These are phyloP conservation scores for Cadophora gregata DNA, from an alignment of 2,329 filamentous ascomycete species.

Conservation along the genomic window DNA sequence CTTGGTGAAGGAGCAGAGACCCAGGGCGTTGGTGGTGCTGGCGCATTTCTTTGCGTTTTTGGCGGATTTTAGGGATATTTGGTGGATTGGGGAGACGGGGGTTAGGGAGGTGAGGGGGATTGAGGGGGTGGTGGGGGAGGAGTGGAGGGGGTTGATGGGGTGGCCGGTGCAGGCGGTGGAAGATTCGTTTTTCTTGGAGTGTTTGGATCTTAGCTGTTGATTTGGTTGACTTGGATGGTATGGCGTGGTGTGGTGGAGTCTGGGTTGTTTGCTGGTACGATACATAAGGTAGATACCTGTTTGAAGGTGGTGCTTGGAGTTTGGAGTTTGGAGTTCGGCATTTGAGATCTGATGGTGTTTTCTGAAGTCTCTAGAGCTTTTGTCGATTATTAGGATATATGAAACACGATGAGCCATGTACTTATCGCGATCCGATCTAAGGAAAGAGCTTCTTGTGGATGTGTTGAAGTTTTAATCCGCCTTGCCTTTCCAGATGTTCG, in stretches of 20 bases:
- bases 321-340: not conserved
- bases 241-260: not conserved
- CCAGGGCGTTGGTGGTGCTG: conserved; percentile 36
- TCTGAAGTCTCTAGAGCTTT: not conserved
- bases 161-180: conserved; percentile 30
- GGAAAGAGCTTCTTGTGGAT: not conserved
- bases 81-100: conserved; percentile 43
- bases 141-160: conserved; percentile 30
- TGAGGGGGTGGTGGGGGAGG: conserved; percentile 21
- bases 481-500: no score
- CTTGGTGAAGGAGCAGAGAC: conserved; percentile 30
- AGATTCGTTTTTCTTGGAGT: conserved; percentile 13
- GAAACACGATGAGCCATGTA: not conserved
- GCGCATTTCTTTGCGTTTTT: conserved; percentile 46
- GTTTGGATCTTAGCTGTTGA: not conserved
- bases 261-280: not conserved
- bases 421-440: not conserved
- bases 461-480: not conserved
- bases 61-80: conserved; percentile 43
- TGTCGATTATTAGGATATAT: not conserved
- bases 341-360: not conserved
- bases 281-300: no score
- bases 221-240: not conserved
- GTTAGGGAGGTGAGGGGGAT: conserved; percentile 33
- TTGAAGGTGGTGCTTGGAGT: not conserved